Base-by-base conservation (phyloP, 2,329 filamentous ascomycete species). In the Paraphaeosphaeria sporulosa region DNA sequence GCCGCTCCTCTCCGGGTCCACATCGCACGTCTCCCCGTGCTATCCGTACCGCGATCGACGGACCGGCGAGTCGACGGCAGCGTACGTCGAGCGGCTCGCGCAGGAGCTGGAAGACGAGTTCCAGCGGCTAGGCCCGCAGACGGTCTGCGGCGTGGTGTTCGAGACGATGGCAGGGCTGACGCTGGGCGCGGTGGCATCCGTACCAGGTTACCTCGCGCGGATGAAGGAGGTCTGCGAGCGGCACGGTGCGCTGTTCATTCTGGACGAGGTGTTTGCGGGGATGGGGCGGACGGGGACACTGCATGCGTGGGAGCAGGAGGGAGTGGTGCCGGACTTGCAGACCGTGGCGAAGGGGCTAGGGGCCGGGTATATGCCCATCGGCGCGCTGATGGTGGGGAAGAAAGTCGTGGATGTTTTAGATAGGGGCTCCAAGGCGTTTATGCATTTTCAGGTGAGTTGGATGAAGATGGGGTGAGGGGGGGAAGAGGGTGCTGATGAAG, bases 101-200 rank as follows among this genome's bases (percentile, higher is more conserved):
- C 73, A 82, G 4, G 89, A 93, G 71, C 79, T 93, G 0, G 90
- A 93, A 9, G 82, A 78, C 1, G 87, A 91, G 63, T 91, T 93
- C 63, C 71, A 76, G 13, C 67, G 75, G 0, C 51, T 86, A 0
- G 84, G 83, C 0, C 79, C 84, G 0, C 70, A 81, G 1, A 84
- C 68, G 0, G 80, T 90, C 17, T 54, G 17, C 19, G 51, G 21
- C 8, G 47, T 42, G 8, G 23, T 50, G 21, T 32, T 34, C 12
- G 60, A 62, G 38, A 43, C 62, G 12, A 48, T 59, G 10, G 43
- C 53, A 7, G 62, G 59, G 3, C 49, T 59, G 6, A 48, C 57
- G 21, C 71, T 84, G 1, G 87, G 86, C 2, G 85, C 82, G 56
- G 82, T 85, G 0, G 78, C 85, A 0, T 70, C 86, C 0, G 76